These are phyloP conservation scores for Botryosphaeria dothidea DNA, from an alignment of 2,329 filamentous ascomycete genomes.

Conservation along the genomic window DNA sequence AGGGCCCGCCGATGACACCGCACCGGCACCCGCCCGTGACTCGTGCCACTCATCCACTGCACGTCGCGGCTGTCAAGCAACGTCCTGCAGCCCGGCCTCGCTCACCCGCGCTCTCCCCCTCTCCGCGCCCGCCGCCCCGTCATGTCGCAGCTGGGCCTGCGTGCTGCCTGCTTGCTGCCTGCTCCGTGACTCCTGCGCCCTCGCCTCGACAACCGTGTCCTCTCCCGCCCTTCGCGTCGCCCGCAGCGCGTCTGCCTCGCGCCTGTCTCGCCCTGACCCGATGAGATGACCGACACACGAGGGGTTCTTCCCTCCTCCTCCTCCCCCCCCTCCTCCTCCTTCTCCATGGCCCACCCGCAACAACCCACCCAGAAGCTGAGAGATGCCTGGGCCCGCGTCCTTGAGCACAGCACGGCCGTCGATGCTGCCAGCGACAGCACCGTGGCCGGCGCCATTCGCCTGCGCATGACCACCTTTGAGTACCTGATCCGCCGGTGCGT, in stretches of 20 bases:
- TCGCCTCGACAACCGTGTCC: not conserved
- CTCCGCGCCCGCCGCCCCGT: not conserved
- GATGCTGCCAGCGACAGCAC: not conserved
- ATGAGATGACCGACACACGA: constrained; percentile 18
- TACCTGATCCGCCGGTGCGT: constrained; percentile 33
- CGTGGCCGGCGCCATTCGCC: not conserved
- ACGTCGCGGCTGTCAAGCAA: no score
- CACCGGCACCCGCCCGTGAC: not conserved
- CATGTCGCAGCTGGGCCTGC: not conserved
- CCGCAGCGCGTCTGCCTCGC: not conserved
- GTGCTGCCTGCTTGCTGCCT: not conserved
- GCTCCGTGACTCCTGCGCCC: not conserved
- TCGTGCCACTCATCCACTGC: no score
- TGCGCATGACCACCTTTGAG: constrained; percentile 27
- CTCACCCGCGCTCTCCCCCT: not conserved
- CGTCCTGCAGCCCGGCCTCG: not conserved
- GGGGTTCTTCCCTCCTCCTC: constrained; percentile 12
- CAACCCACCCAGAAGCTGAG: constrained; percentile 1
- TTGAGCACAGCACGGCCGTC: not conserved
- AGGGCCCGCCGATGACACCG: not conserved
- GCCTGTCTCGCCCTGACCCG: not conserved
- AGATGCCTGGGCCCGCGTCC: constrained; percentile 12
- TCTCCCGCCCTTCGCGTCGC: not conserved
- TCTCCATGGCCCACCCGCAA: not conserved
- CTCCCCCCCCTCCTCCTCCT: no score